Evolutionary conservation across 148 eudicot genomes (phyloP).

Genomic region (Pouteria glomerata): DNA sequence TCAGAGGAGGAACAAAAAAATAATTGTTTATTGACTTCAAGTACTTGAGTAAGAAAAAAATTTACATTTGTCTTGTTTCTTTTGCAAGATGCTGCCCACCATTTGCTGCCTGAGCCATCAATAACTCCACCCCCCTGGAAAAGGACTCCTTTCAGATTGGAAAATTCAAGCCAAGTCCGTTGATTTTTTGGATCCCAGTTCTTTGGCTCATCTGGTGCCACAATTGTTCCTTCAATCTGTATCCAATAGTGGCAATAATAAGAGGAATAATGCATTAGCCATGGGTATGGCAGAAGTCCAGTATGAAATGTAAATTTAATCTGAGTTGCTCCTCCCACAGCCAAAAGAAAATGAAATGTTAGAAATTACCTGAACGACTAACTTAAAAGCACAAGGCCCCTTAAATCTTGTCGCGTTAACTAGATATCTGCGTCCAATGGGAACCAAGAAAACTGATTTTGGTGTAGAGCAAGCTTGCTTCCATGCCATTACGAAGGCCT

Average conservation of each 20-base stretch:
- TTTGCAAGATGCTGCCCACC: conserved; percentile 99
- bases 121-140: conserved; percentile 83
- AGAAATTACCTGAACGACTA: conserved; percentile 55
- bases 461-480: conserved; percentile 62
- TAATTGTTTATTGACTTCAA: not conserved
- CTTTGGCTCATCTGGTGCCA: conserved; percentile 77
- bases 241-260: not conserved
- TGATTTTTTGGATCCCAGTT: conserved; percentile 69
- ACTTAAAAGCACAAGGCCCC: conserved; percentile 70
- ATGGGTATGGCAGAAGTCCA: too few relatives aligned
- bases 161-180: conserved; percentile 65
- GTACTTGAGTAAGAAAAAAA: not conserved
- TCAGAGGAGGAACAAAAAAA: not conserved
- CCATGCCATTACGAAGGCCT: conserved; percentile 88
- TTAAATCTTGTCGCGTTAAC: conserved; percentile 79
- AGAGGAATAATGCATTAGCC: not conserved
- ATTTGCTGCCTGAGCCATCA: conserved; percentile 93
- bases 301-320: not conserved
- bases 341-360: not conserved
- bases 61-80: conserved; percentile 82
- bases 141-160: conserved; percentile 48
- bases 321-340: not conserved
- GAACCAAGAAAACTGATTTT: conserved; percentile 72
- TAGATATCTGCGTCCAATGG: conserved; percentile 53
- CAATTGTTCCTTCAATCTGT: conserved; percentile 81